Evolutionary conservation across 176 grass and related monocot species (phyloP), one percentile per base, ranked within the genome.

Genomic region (Avena insularis): DNA sequence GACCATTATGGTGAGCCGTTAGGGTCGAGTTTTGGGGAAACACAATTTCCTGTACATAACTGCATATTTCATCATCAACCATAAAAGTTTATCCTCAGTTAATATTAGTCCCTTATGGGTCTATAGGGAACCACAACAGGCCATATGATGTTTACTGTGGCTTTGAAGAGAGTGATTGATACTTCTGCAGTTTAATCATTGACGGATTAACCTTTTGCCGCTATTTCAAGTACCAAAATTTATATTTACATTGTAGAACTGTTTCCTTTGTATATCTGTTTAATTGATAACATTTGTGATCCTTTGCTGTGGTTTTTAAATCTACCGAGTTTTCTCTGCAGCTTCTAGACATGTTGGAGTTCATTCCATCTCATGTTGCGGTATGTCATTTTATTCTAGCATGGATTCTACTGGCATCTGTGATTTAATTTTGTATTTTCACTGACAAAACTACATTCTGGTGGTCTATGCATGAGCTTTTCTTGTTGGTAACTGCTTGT

Each of bases 341-440:
- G 96, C 87, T 98, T 84, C 78, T 98, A 59, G 96, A 98, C 77
- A 95, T 92, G 89, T 88, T 98, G 88, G 92, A 98, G 72, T 89
- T 94, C 71, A 87, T 98, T 85, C 96, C 96, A 45, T 94, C 96
- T 83, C 96, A 98, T 92, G 90, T 91, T 75, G 96, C 92, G 87
- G 96, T 98, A 98, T 91, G 93, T 81, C 54, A 82, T 91, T 38
- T 65, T 78, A 33, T 71, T 94, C 27, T 82, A 82, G 69, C 21
- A 43, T 76, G 13, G 15, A 36, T 92, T 78, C 35, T 87, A 83
- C 12, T 49, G 51, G 19, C 47, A 6, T 45, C 13, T 12, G n/a
- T 75, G 75, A 73, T 46, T 58, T 76, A 46, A 72, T 87, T 65
- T 84, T 79, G 19, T 36, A 78, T 79, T 80, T 57, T 80, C 16